phyloP scores from a whole-genome alignment of 1,139 yeast genomes.

The Yueomyces sp. region DNA sequence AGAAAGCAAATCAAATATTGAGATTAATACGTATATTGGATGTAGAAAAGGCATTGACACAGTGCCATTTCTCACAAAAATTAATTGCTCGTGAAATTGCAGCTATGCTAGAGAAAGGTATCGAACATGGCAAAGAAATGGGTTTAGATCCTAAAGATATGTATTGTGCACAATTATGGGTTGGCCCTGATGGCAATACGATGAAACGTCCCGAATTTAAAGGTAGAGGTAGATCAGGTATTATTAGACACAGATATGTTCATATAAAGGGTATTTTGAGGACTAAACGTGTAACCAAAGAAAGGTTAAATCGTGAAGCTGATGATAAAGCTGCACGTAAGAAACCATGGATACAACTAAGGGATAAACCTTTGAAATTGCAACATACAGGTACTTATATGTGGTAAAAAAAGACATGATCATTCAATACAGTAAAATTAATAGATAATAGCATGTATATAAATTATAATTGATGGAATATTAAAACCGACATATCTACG shows the following conservation, averaged over 20 bases:
- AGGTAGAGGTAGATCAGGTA: slow-evolving; percentile 85
- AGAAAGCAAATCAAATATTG: slow-evolving; percentile 74
- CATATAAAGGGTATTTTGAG: slow-evolving; percentile 73
- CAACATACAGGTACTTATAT: slow-evolving; percentile 35
- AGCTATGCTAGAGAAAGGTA: slow-evolving; percentile 58
- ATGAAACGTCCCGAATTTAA: slow-evolving; percentile 64
- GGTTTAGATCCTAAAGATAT: slow-evolving; percentile 50
- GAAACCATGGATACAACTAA: slow-evolving; percentile 36
- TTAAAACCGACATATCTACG: no score
- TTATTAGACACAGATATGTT: slow-evolving; percentile 60
- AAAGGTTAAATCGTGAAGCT: slow-evolving; percentile 49
- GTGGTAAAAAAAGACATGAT: slow-evolving; percentile 27
- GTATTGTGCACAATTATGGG: slow-evolving; percentile 79
- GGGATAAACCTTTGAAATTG: slow-evolving; percentile 33
- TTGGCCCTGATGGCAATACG: slow-evolving; percentile 78
- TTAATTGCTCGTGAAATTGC: slow-evolving; percentile 72
- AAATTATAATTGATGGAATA: no score
- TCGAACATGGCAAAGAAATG: slow-evolving; percentile 52
- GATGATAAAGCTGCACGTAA: slow-evolving; percentile 30
- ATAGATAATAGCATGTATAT: no score
- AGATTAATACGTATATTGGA: slow-evolving; percentile 59
- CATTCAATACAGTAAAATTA: no score
- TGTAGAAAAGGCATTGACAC: slow-evolving; percentile 75
- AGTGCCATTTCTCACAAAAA: slow-evolving; percentile 79
- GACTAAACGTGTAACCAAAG: slow-evolving; percentile 43